These are phyloP conservation scores for Chaetomium tenue DNA, from an alignment of 495 filamentous ascomycete genomes.

Conservation along the genomic window DNA sequence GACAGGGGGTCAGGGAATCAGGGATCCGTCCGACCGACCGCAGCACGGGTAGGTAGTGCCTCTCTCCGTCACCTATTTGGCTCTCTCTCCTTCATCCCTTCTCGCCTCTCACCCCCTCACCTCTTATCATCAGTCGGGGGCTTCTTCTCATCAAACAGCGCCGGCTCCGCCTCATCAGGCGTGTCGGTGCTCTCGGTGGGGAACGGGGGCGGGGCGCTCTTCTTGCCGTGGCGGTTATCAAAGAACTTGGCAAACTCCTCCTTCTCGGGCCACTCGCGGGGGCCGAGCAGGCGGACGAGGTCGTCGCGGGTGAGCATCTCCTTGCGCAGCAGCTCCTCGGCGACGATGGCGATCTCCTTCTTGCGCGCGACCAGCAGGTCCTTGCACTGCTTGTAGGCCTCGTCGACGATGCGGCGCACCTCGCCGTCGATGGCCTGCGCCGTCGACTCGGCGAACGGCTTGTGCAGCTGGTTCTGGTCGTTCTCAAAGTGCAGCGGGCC, in stretches of 20 bases:
- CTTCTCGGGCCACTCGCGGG: conserved; percentile 75
- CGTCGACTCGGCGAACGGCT: conserved; percentile 94
- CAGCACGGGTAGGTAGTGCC: background rate
- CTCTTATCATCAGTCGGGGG: conserved; percentile 13
- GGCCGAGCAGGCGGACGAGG: conserved; percentile 82
- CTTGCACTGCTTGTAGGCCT: conserved; percentile 87
- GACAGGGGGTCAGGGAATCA: background rate
- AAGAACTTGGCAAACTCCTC: conserved; percentile 95
- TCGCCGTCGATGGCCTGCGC: conserved; percentile 87
- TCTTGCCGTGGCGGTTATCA: conserved; percentile 46
- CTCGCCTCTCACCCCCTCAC: background rate
- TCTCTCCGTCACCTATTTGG: background rate
- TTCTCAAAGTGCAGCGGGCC: conserved; percentile 89
- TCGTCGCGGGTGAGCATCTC: conserved; percentile 89
- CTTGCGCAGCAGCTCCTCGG: conserved; percentile 88
- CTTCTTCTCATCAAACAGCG: conserved; percentile 25
- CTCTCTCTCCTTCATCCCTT: background rate
- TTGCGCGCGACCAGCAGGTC: conserved; percentile 81
- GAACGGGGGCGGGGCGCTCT: conserved; percentile 56
- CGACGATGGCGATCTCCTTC: conserved; percentile 80
- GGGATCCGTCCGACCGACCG: background rate
- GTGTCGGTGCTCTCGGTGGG: conserved; percentile 47
- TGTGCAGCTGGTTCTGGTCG: conserved; percentile 72
- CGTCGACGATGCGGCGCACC: conserved; percentile 83
- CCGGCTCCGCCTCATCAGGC: conserved; percentile 27